Percentiles rank a stretch among this genome's conserved stretches.
These are phyloP conservation scores for Candida dubliniensis DNA, from an alignment of 1,139 yeast species.

Conservation along the genomic window DNA sequence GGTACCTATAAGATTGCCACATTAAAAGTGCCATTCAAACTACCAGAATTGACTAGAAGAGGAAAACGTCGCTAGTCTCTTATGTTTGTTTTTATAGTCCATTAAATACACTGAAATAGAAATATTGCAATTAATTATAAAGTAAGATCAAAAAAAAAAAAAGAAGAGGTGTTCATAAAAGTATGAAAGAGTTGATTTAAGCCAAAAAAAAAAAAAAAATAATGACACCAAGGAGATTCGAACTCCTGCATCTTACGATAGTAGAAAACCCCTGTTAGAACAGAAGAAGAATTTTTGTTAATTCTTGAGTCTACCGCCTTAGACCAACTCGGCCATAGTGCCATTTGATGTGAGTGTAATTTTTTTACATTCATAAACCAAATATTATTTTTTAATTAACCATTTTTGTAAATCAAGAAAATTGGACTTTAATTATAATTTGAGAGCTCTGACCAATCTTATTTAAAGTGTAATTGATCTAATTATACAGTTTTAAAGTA, in stretches of 20 bases:
- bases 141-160: background rate
- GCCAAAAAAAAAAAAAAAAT: constrained; percentile 1
- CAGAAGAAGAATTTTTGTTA: background rate
- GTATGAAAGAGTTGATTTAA: background rate
- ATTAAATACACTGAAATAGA: background rate
- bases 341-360: background rate
- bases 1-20: constrained; percentile 74
- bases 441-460: too few species aligned
- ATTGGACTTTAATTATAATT: too few species aligned
- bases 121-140: background rate
- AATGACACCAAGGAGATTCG: constrained; percentile 4
- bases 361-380: background rate
- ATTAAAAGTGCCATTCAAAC: constrained; percentile 83
- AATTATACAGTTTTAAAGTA: too few species aligned
- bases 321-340: constrained; percentile 1
- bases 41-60: constrained; percentile 80
- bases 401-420: background rate
- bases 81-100: background rate
- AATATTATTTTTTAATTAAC: background rate
- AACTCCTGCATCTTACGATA: constrained; percentile 4
- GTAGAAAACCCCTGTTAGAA: constrained; percentile 1
- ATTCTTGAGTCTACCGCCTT: constrained; percentile 1
- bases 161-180: background rate
- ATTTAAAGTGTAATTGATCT: too few species aligned
- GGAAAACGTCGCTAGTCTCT: constrained; percentile 20